Percentiles rank a stretch among this genome's conserved stretches.
Conservation (phyloP, 257 asterid species). For the Solanum pinnatisectum region DNA sequence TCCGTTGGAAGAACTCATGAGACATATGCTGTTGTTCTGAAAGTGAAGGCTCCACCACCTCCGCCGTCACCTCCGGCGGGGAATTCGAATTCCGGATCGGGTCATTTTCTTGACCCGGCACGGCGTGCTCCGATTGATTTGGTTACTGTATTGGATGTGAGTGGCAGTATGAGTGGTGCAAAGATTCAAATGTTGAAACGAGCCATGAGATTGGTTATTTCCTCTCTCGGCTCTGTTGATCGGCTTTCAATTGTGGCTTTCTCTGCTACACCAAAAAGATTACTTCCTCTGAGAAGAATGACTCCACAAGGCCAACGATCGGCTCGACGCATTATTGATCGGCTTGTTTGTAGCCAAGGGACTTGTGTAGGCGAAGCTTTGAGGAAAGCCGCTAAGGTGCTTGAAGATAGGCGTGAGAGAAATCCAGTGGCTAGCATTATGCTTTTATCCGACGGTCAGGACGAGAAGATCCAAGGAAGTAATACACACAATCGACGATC, state of each 20-base stretch:
- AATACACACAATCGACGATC: slow-evolving; percentile 15
- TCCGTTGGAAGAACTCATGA: slow-evolving; percentile 42
- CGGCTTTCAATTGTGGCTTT: slow-evolving; percentile 71
- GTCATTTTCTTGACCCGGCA: slow-evolving; percentile 24
- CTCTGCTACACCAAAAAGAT: slow-evolving; percentile 50
- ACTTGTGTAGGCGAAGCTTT: slow-evolving; percentile 59
- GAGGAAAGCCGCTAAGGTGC: slow-evolving; percentile 59
- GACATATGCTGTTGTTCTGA: slow-evolving; percentile 60
- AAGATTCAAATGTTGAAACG: slow-evolving; percentile 88
- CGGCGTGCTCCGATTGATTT: slow-evolving; percentile 82
- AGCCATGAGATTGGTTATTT: slow-evolving; percentile 76
- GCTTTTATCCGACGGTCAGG: slow-evolving; percentile 66
- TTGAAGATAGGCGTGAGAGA: slow-evolving; percentile 72
- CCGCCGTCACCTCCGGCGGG: slow-evolving; percentile 7
- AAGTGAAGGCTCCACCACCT: slow-evolving; percentile 50
- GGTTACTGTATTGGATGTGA: slow-evolving; percentile 74
- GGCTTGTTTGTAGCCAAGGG: slow-evolving; percentile 62
- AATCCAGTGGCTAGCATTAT: slow-evolving; percentile 81
- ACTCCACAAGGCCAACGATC: slow-evolving; percentile 55
- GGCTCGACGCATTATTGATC: slow-evolving; percentile 52
- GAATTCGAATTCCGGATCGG: neutral
- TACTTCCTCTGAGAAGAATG: slow-evolving; percentile 63
- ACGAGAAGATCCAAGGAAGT: slow-evolving; percentile 31
- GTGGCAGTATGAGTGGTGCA: slow-evolving; percentile 72
- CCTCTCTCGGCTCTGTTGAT: slow-evolving; percentile 82